phyloP scores from a whole-genome alignment of 441 rosid species.

The Syzygium malaccense region DNA sequence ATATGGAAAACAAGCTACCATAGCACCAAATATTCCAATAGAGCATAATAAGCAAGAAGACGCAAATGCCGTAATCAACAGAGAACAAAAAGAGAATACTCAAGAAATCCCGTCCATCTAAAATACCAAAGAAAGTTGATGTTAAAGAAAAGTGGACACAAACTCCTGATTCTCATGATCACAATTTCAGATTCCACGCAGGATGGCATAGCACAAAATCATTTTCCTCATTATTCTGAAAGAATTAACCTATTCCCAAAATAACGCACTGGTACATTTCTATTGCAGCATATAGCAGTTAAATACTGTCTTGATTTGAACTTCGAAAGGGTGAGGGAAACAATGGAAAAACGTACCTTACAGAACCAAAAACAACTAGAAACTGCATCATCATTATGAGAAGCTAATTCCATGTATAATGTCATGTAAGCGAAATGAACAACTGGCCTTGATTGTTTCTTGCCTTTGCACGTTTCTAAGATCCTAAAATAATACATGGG shows the following conservation, averaged over 20 bases:
- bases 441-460: neutral
- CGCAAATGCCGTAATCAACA: neutral
- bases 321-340: neutral
- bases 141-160: neutral
- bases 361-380: neutral
- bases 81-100: neutral
- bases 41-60: neutral
- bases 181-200: neutral
- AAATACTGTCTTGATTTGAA: neutral
- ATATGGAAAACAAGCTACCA: neutral
- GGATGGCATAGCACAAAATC: neutral
- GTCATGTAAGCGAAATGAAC: neutral
- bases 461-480: neutral
- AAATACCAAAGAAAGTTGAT: neutral
- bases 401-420: neutral
- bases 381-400: neutral
- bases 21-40: neutral
- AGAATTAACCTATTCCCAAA: neutral
- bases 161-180: neutral
- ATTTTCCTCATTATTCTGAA: neutral
- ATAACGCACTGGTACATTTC: neutral
- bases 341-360: neutral
- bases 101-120: neutral
- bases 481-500: neutral
- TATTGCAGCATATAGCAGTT: neutral